Evolutionary conservation across 2,329 filamentous ascomycete genomes (phyloP), one percentile per base, ranked within the genome.

Genomic region (Pseudogymnoascus sp.): DNA sequence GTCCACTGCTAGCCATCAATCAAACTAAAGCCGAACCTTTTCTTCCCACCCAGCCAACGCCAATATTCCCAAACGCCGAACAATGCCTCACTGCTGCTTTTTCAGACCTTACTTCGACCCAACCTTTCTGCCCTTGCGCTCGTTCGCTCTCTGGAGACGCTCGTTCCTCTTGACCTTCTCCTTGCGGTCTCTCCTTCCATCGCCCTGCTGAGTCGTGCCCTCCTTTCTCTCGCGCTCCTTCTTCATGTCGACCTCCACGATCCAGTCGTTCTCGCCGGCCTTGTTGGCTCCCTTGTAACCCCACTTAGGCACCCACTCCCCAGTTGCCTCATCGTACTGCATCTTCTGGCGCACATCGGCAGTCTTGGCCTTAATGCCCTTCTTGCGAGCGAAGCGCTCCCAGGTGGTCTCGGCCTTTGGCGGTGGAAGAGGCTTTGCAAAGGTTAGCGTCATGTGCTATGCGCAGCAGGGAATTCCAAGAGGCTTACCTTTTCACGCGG

Each of bases 351-450:
- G 83, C 75, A 87, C 82, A 73, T 94, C 91, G 68, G 89, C 85
- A 68, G 85, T 89, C 83, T 92, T 96, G 76, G 87, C 86, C 79
- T 89, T 90, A 78, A 99, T 97, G 62, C 94, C 94, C 83, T 97
- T 96, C 85, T 96, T 96, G 75, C 87, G 89, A 52, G 94, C 94
- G 78, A 99, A 99, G 72, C 88, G 85, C 80, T 96, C 88, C 94
- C 94, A 99, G 75, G 92, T 96, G 64, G 93, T 97, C 68, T 88
- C 88, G 63, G 87, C 80, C 78, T 92, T 94, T 68, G 86, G 83
- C 62, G 85, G 82, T 0, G 94, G 94, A 7, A 97, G 80, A 8
- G 91, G 91, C 77, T 73, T 55, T 58, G 16, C 14, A 12, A 8
- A 31, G 29, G 38, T 60, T 39, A 10, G 2, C 16, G 43, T 65